Base-by-base conservation (phyloP, 495 filamentous ascomycete species). In the Hyaloscypha bicolor region DNA sequence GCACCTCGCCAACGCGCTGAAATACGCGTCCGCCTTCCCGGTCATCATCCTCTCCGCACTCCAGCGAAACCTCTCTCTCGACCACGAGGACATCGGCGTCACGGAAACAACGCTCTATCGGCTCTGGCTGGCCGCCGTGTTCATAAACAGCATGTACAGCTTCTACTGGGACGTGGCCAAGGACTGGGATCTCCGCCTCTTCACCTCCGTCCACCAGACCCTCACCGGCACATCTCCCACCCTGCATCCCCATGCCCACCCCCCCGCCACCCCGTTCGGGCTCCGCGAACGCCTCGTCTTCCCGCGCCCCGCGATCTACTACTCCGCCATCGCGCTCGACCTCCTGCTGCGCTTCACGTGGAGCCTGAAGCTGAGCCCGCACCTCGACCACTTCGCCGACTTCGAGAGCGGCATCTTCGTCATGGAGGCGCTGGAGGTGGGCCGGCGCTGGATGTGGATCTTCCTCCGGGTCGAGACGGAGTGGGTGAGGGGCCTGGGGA, bases 131-230 rank as follows among this genome's bases (percentile, higher is more conserved):
- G 67, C 70, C 11, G 83, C 87, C 55, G 90, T 91, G 31, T 81
- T 90, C 37, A 68, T 95, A 60, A 99, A 98, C 73, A 92, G 90
- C 12, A 80, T 88, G 64, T 99, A 97, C 78, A 93, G 91, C 39
- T 97, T 97, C 83, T 99, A 94, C 82, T 99, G 95, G 95, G 95
- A 99, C 75, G 88, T 98, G 25, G 86, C 92, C 55, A 93, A 92
- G 80, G 95, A 99, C 81, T 99, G 95, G 95, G 95, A 98, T 71
- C 82, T 99, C 51, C 90, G 88, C 0, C 83, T 98, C n/a, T 91
- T 98, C 71, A 76, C 82, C 6, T 31, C 65, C 16, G 8, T 57
- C 16, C 25, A 32, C 52, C 79, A 80, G 39, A 80, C 85, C 35
- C 78, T 78, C 61, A 80, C 84, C 25, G 2, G 25, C 25, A 25